Evolutionary conservation across 441 rosid genomes (phyloP), one percentile per base, ranked within the genome.

Genomic region (Gossypium aridum): DNA sequence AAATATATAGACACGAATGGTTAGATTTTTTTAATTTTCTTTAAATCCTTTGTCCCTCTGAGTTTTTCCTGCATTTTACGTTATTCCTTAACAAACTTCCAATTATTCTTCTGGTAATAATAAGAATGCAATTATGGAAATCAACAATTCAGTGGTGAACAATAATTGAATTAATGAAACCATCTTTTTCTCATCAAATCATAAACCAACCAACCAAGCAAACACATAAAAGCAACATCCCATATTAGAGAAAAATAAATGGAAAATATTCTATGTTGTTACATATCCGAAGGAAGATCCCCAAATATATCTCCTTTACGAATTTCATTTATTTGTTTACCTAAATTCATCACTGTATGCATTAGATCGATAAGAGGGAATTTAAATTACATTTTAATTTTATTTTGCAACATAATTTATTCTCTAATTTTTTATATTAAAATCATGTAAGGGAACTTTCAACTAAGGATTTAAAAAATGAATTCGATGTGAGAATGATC

Each of bases 11-110:
- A 39, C 47, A 39, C 13, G 13, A 39, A 39, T 39, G 47, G 47
- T 39, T 39, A 9, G 47, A 9, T 67, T 47, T 6, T 9, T 14
- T 25, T 3, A 0, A 56, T 59, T 76, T 25, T 26, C 61, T 1
- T 53, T 0, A 9, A 51, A 20, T 69, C 77, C 75, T 26, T 5
- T 1, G 13, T 3, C 17, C 9, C 10, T 60, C 12, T 1, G n/a
- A 12, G 19, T 6, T 19, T 49, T 23, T 12, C 31, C 2, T 19
- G 2, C 57, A 9, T 71, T 39, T 37, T 74, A 34, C 65, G 57
- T 59, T 66, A 72, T n/a, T 66, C n/a, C 53, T 13, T 12, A 55
- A 31, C 56, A 65, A 74, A 57, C 59, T 75, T 25, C 12, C 12
- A 12, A 71, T 56, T 51, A 39, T 17, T 51, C 34, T 64, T 20